Evolutionary conservation across 2,329 filamentous ascomycete species (phyloP).

Genomic region (Penicillium polonicum): DNA sequence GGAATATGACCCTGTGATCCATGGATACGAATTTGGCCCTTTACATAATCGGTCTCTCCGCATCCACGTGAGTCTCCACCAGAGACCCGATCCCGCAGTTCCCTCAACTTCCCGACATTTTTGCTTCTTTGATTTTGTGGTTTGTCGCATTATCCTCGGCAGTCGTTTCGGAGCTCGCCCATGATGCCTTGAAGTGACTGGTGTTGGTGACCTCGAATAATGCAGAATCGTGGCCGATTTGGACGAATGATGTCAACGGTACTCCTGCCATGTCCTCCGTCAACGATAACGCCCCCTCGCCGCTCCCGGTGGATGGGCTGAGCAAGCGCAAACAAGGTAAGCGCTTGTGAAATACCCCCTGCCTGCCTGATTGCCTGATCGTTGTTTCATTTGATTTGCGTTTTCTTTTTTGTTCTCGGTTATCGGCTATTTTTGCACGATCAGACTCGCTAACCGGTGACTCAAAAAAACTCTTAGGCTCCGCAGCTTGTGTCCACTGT

Average conservation of each 20-base stretch:
- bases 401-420: background rate
- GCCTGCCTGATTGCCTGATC: background rate
- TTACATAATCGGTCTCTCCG: constrained; percentile 29
- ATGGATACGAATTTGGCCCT: background rate
- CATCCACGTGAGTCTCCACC: constrained; percentile 28
- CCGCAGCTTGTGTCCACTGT: constrained; percentile 50
- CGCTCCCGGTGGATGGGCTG: constrained; percentile 35
- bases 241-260: constrained; percentile 28
- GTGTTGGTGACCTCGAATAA: constrained; percentile 16
- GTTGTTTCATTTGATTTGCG: background rate
- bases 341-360: constrained; percentile 3
- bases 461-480: constrained; percentile 29
- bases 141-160: constrained; percentile 19
- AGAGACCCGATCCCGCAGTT: constrained; percentile 26
- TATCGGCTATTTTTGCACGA: background rate
- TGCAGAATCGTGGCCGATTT: constrained; percentile 25
- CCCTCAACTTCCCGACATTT: constrained; percentile 28
- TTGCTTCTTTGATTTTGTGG: constrained; percentile 20
- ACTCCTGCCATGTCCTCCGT: constrained; percentile 39
- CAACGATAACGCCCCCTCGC: constrained; percentile 34
- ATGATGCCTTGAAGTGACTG: constrained; percentile 22
- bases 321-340: constrained; percentile 43
- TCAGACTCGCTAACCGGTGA: constrained; percentile 12
- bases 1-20: background rate
- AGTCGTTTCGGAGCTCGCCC: constrained; percentile 11